A percentile compares a stretch with the other conserved stretches of the same genome.
These are phyloP conservation scores for Pelagophyceae sp. DNA, from an alignment of 352 stramenopile species.

Conservation along the genomic window DNA sequence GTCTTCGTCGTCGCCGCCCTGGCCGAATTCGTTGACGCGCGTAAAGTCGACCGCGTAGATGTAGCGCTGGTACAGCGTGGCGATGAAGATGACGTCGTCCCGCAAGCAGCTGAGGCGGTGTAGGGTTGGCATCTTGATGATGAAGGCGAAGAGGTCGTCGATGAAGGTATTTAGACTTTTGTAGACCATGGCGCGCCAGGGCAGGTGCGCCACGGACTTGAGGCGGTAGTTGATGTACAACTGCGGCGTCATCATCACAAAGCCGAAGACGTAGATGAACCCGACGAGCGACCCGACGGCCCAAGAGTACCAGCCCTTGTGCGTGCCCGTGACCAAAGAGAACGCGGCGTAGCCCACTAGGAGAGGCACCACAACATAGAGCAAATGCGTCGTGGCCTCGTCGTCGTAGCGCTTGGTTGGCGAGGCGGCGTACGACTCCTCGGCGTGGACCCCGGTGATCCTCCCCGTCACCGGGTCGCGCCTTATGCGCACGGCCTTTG, in stretches of 20 bases:
- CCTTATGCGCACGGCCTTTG: conserved; percentile 72
- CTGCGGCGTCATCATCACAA: conserved; percentile 97
- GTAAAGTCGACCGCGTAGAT: conserved; percentile 56
- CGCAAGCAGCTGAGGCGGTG: conserved; percentile 90
- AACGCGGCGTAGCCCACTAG: conserved; percentile 86
- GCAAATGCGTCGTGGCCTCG: conserved; percentile 52
- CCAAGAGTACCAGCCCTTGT: conserved; percentile 96
- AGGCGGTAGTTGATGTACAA: conserved; percentile 98
- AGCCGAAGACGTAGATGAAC: conserved; percentile 97
- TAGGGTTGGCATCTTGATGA: conserved; percentile 95
- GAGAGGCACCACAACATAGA: conserved; percentile 51
- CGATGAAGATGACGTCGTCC: conserved; percentile 97
- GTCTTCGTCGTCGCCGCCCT: conserved; percentile 22
- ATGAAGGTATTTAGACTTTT: conserved; percentile 94
- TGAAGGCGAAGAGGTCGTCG: conserved; percentile 89
- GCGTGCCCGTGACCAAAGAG: conserved; percentile 81
- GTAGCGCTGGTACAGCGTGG: conserved; percentile 95
- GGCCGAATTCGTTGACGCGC: conserved; percentile 50
- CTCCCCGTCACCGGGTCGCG: conserved; percentile 54
- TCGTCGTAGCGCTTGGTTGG: conserved; percentile 65
- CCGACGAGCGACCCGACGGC: conserved; percentile 84
- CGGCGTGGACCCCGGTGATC: background rate
- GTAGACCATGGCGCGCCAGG: conserved; percentile 95
- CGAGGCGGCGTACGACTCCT: conserved; percentile 65
- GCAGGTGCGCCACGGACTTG: conserved; percentile 86